Base-by-base conservation (phyloP, 2,329 filamentous ascomycete genomes). In the Basipetospora sp. region DNA sequence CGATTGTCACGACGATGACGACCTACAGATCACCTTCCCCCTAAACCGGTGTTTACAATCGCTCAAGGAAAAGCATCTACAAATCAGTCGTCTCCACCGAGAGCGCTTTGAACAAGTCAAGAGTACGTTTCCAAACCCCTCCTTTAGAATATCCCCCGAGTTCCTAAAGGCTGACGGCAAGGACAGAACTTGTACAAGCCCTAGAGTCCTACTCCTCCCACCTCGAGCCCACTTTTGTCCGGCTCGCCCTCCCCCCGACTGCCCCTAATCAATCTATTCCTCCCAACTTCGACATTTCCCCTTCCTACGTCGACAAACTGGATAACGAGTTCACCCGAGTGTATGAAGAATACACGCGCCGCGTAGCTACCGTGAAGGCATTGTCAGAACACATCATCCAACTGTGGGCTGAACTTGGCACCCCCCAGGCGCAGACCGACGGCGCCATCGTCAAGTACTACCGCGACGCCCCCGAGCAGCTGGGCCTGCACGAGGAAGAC, bases 191-290 rank as follows among this genome's bases (percentile, higher is more conserved):
- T 45, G 86, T 86, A 17, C 77, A 92, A 58, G 88, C 88, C 4
- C 77, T 98, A 36, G 80, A 94, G 54, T 94, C 88, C 4, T 98
- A 96, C 56, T 93, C 90, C 2, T 93, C 84, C 8, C 90, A 96
- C 55, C 80, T 98, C 33, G 90, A 98, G 56, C 65, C 83, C 9
- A 80, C 80, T 3, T 96, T 96, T 55, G 73, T 96, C 46, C 74
- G 78, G 52, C 77, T 96, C 51, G 71, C 79, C 29, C 72, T 98
- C 5, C 90, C 90, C 2, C 88, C 88, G 0, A 86, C 80, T 3
- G 74, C 73, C 2, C 75, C 80, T 4, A 80, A 84, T 46, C 75
- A 83, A 32, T 77, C 77, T 10, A 69, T 93, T 28, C 74, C 87
- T 1, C 74, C 85, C 3, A 81, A 71, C 37, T 96, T 98, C 55